Evolutionary conservation across 1,284 basidiomycete species (phyloP).

Genomic region (Fomitopsis pinicola): DNA sequence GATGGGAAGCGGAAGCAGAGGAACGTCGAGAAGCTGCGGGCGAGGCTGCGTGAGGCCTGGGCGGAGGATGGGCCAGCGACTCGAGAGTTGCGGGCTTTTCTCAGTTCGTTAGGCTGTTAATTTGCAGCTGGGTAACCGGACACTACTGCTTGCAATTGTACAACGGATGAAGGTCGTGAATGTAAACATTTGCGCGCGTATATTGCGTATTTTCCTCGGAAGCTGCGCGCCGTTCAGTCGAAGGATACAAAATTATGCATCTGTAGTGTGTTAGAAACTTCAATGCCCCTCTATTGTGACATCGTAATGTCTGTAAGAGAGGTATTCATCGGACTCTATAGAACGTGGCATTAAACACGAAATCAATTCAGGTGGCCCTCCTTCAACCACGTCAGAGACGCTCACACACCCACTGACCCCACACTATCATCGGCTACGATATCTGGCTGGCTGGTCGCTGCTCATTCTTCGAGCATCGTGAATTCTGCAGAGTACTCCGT

Average conservation of each 20-base stretch:
- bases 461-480: not conserved
- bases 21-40: not conserved
- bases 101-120: not conserved
- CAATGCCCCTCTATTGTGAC: no score
- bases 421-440: not conserved
- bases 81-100: not conserved
- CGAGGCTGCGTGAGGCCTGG: not conserved
- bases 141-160: no score
- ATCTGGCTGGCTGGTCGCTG: not conserved
- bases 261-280: no score
- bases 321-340: no score
- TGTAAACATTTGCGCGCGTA: no score
- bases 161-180: no score
- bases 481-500: not conserved
- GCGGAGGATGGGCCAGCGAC: not conserved
- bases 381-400: not conserved
- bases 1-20: not conserved
- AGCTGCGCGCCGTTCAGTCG: no score
- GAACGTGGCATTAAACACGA: no score
- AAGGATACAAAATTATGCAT: no score
- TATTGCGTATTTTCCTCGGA: no score
- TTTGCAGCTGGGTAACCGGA: not conserved
- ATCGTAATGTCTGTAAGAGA: no score
- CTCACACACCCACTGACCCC: not conserved
- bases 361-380: no score